phyloP scores from a whole-genome alignment of 257 asterid species.

The Solanum phureja region DNA sequence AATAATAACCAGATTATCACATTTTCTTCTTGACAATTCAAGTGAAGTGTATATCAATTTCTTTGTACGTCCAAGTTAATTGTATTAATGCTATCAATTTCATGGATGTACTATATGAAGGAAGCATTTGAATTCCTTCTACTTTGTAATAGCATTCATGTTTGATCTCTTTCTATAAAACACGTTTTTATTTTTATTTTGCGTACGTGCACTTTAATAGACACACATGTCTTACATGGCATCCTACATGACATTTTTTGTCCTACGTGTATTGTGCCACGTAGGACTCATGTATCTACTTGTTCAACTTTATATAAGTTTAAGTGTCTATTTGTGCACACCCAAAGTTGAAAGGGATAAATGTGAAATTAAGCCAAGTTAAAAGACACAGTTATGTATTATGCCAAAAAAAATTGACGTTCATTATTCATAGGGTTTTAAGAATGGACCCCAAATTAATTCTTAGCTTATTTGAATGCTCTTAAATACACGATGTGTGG shows the following conservation, averaged over 20 bases:
- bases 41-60: not conserved
- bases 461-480: not conserved
- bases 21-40: not conserved
- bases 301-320: no score
- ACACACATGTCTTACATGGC: no score
- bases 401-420: no score
- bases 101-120: not conserved
- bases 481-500: not conserved
- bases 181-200: not conserved
- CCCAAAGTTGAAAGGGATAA: no score
- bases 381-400: no score
- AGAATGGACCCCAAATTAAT: not conserved
- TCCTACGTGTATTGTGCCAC: no score
- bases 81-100: not conserved
- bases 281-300: no score
- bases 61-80: not conserved
- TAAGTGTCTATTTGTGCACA: no score
- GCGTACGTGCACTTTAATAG: not conserved
- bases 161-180: not conserved
- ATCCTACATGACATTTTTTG: no score
- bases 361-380: no score
- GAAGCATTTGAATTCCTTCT: conserved; percentile 16
- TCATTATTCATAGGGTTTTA: no score
- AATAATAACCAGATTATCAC: not conserved
- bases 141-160: not conserved